Conservation (phyloP, 1,284 basidiomycete species). For the Cryptococcus jaspeensis region DNA sequence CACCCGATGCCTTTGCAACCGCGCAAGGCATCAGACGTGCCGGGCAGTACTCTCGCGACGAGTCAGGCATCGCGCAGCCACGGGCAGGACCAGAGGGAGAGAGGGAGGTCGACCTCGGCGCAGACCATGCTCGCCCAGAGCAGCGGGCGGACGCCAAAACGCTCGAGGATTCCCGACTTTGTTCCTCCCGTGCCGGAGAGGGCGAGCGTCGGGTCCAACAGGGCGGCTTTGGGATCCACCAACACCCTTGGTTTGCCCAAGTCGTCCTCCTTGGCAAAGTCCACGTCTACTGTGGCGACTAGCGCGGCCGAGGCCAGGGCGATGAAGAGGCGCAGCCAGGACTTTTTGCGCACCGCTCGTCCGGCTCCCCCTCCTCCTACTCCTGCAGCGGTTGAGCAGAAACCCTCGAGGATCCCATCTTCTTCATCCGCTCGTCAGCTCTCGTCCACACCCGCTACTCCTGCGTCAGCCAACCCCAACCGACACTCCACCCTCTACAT, state of each 20-base stretch:
- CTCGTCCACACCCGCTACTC: conserved; percentile 5
- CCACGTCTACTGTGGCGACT: not conserved
- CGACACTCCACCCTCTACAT: conserved; percentile 33
- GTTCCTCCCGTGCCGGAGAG: conserved; percentile 5
- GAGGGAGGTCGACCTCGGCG: conserved; percentile 13
- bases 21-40: not conserved
- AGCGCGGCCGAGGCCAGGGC: not conserved
- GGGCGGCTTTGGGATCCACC: conserved; percentile 12
- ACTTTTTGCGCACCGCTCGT: conserved; percentile 32
- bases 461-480: conserved; percentile 5
- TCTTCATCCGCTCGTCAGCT: not conserved
- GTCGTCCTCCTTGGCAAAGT: conserved; percentile 12
- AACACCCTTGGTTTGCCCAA: conserved; percentile 28
- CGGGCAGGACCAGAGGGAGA: conserved; percentile 6
- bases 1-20: not conserved
- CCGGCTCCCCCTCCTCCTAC: conserved; percentile 33
- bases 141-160: conserved; percentile 9
- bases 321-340: conserved; percentile 28
- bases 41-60: not conserved
- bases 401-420: not conserved
- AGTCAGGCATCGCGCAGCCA: not conserved
- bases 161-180: conserved; percentile 25
- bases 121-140: conserved; percentile 17
- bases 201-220: not conserved
- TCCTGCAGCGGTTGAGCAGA: not conserved